These are phyloP conservation scores for Pseudogymnoascus sp. DNA, from an alignment of 2,329 filamentous ascomycete genomes.

Conservation along the genomic window DNA sequence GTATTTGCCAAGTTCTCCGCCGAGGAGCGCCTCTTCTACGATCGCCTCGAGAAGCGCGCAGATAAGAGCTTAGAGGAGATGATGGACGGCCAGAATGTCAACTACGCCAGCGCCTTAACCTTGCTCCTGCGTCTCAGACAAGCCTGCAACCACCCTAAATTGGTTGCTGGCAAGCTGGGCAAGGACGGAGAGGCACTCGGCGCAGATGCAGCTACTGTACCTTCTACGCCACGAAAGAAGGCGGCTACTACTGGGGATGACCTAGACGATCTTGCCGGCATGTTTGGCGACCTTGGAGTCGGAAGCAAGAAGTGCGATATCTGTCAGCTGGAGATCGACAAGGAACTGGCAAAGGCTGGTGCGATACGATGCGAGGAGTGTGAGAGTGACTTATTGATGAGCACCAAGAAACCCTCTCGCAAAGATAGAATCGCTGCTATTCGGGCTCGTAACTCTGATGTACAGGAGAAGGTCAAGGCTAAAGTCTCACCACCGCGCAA, in stretches of 20 bases:
- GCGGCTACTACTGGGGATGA: conserved; percentile 50
- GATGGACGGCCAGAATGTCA: conserved; percentile 71
- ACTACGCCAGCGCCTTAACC: conserved; percentile 90
- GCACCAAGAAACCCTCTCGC: conserved; percentile 35
- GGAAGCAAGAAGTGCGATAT: conserved; percentile 29
- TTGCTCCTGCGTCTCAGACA: conserved; percentile 85
- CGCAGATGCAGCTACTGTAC: conserved; percentile 37
- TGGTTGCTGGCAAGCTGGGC: conserved; percentile 77
- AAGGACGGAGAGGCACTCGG: conserved; percentile 81
- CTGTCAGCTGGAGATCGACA: conserved; percentile 27
- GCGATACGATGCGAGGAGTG: conserved; percentile 65
- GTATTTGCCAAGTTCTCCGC: conserved; percentile 70
- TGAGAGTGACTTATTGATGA: conserved; percentile 60
- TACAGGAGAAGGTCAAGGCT: conserved; percentile 19
- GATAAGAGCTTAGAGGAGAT: conserved; percentile 82
- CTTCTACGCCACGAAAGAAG: conserved; percentile 31
- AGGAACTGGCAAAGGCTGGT: conserved; percentile 30
- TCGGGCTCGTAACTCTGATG: conserved; percentile 28
- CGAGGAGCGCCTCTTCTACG: conserved; percentile 78
- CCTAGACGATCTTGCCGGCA: conserved; percentile 73
- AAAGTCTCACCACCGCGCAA: conserved; percentile 39
- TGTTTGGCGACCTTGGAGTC: conserved; percentile 71
- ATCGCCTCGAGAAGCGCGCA: conserved; percentile 72
- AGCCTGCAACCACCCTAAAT: conserved; percentile 86
- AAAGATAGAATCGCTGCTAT: conserved; percentile 20